A percentile compares a stretch with the other conserved stretches of the same genome.
Conservation (phyloP, 768 basidiomycete genomes). For the Hygrophoropsis aurantiaca region DNA sequence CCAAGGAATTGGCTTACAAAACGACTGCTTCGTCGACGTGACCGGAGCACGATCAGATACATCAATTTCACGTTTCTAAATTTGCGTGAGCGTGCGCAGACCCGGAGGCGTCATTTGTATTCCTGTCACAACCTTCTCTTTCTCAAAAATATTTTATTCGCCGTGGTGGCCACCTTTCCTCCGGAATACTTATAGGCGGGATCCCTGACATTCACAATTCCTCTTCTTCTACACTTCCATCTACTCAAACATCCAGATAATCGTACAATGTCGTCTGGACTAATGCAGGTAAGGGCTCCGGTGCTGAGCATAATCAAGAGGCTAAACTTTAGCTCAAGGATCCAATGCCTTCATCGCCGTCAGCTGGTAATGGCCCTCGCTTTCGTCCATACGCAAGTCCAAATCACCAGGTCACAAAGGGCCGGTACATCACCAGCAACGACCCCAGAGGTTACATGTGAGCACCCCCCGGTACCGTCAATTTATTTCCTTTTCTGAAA, state of each 20-base stretch:
- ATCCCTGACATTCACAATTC: background rate
- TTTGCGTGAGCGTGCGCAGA: constrained; percentile 19
- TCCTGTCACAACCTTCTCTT: constrained; percentile 10
- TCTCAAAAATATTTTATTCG: constrained; percentile 21
- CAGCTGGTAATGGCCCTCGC: constrained; percentile 32
- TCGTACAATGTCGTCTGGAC: constrained; percentile 40
- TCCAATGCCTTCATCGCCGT: constrained; percentile 27
- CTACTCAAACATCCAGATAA: constrained; percentile 14
- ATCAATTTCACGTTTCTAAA: constrained; percentile 27
- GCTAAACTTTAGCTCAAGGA: constrained; percentile 19
- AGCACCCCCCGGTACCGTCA: constrained; percentile 22
- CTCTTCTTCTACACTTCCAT: background rate
- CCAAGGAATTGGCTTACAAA: constrained; percentile 24
- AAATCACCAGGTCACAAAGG: constrained; percentile 80
- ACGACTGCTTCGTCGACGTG: constrained; percentile 34
- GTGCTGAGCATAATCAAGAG: constrained; percentile 3
- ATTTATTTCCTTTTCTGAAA: background rate
- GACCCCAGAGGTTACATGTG: constrained; percentile 89
- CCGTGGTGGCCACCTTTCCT: constrained; percentile 7
- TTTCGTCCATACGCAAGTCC: constrained; percentile 73
- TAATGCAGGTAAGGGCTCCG: constrained; percentile 42
- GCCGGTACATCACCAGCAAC: constrained; percentile 87
- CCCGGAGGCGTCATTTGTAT: constrained; percentile 27
- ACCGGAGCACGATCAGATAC: constrained; percentile 21
- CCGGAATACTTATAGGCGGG: constrained; percentile 18